These are phyloP conservation scores for Yamadazyma sp. DNA, from an alignment of 805 yeast species.

Conservation along the genomic window DNA sequence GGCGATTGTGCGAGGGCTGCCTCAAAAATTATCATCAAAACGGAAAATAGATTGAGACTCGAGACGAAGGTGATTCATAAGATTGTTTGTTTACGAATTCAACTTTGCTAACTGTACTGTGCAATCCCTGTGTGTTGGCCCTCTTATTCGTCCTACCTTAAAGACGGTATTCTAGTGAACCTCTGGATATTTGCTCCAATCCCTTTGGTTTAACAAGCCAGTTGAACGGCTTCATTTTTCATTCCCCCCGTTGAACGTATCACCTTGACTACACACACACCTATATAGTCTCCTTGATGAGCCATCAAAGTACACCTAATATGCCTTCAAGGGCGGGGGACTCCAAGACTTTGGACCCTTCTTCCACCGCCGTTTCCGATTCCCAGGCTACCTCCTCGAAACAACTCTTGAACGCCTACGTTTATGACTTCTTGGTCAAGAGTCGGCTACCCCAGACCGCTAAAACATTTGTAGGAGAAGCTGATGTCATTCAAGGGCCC, in stretches of 20 bases:
- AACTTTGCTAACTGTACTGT: not conserved
- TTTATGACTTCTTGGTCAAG: conserved; percentile 81
- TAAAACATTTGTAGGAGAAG: conserved; percentile 69
- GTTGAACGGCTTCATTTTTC: not conserved
- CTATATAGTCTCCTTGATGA: conserved; percentile 21
- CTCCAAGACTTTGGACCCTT: conserved; percentile 6
- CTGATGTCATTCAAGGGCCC: conserved; percentile 52
- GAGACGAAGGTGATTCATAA: conserved; percentile 2
- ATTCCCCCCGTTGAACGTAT: not conserved
- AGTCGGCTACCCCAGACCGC: conserved; percentile 74
- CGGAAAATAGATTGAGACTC: conserved; percentile 7
- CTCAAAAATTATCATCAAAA: conserved; percentile 4
- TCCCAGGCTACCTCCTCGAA: conserved; percentile 52
- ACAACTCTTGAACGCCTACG: conserved; percentile 74
- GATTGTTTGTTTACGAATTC: not conserved
- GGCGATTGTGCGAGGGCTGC: conserved; percentile 5
- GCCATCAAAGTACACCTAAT: conserved; percentile 39
- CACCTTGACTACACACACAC: not conserved
- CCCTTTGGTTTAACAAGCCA: not conserved
- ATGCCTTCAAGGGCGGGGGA: conserved; percentile 11
- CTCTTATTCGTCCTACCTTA: too few relatives aligned
- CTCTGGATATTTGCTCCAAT: not conserved
- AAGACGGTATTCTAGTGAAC: too few relatives aligned
- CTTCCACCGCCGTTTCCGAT: conserved; percentile 24
- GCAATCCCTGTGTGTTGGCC: not conserved